Conservation (phyloP, 805 yeast species). For the Zygosaccharomyces bisporus region DNA sequence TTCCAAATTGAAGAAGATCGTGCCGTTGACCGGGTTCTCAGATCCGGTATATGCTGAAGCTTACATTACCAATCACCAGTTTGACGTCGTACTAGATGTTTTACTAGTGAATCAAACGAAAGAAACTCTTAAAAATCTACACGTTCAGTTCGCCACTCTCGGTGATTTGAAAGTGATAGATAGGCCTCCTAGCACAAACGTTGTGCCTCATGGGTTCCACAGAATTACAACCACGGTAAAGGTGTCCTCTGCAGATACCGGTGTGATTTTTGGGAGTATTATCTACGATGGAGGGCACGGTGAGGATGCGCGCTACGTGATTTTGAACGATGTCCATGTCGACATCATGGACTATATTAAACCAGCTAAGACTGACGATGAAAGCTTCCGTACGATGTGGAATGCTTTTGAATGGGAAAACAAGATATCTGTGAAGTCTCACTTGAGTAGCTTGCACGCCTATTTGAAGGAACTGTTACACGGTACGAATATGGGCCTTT, state of each 20-base stretch:
- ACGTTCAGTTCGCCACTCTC: slow-evolving; percentile 91
- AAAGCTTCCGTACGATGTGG: slow-evolving; percentile 96
- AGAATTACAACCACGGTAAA: slow-evolving; percentile 83
- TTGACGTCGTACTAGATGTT: slow-evolving; percentile 91
- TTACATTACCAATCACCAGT: slow-evolving; percentile 91
- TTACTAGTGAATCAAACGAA: slow-evolving; percentile 91
- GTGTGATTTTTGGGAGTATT: slow-evolving; percentile 95
- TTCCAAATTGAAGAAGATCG: slow-evolving; percentile 81
- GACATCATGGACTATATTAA: slow-evolving; percentile 97
- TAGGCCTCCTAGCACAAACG: slow-evolving; percentile 80
- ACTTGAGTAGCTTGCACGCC: slow-evolving; percentile 60
- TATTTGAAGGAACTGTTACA: slow-evolving; percentile 65
- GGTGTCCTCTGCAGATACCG: slow-evolving; percentile 96
- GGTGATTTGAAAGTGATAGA: slow-evolving; percentile 96
- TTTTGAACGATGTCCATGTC: slow-evolving; percentile 89
- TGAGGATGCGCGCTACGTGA: slow-evolving; percentile 82
- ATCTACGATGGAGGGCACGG: slow-evolving; percentile 95
- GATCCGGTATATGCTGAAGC: slow-evolving; percentile 99
- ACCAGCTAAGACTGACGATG: slow-evolving; percentile 88
- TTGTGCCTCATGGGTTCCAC: slow-evolving; percentile 97
- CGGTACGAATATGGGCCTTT: slow-evolving; percentile 90
- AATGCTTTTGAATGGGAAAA: slow-evolving; percentile 99
- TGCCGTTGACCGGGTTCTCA: slow-evolving; percentile 95
- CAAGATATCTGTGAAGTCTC: slow-evolving; percentile 83
- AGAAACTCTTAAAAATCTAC: slow-evolving; percentile 81